Percentiles rank a stretch among this genome's conserved stretches.
These are phyloP conservation scores for Laguncularia racemosa DNA, from an alignment of 345 rosid species.

Conservation along the genomic window DNA sequence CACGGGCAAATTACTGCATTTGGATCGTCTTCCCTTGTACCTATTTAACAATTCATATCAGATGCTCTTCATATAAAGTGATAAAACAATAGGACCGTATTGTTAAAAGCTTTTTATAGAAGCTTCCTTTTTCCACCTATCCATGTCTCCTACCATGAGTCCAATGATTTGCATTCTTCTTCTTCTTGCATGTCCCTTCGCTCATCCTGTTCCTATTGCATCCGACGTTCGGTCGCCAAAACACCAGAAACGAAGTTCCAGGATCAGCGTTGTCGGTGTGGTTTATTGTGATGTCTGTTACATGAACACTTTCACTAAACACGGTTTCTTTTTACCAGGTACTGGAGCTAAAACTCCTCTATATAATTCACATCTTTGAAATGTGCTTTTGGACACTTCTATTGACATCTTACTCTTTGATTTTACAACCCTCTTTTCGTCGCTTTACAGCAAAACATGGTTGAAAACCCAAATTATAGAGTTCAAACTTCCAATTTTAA, in stretches of 20 bases:
- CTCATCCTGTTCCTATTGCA: constrained; percentile 15
- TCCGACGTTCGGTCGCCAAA: constrained; percentile 11
- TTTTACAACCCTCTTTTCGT: no score
- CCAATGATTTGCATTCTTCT: constrained; percentile 23
- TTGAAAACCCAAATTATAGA: no score
- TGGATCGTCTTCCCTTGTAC: constrained; percentile 8
- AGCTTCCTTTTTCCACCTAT: constrained; percentile 27
- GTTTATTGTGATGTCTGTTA: constrained; percentile 78
- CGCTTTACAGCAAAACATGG: no score
- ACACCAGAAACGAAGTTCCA: constrained; percentile 25
- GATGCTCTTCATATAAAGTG: constrained; percentile 8
- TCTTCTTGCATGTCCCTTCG: constrained; percentile 29
- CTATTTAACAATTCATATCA: constrained; percentile 1
- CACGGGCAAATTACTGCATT: constrained; percentile 49
- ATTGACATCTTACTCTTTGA: no score
- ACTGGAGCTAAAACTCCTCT: not conserved
- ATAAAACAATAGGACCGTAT: no score
- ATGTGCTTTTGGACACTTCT: no score
- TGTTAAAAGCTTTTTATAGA: no score
- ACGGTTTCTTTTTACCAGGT: constrained; percentile 93
- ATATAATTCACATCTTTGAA: no score
- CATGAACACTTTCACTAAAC: constrained; percentile 52
- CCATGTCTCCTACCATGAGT: constrained; percentile 36
- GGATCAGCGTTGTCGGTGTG: constrained; percentile 65
- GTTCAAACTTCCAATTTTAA: no score